Evolutionary conservation across 768 basidiomycete species (phyloP).

Genomic region (Lactarius vividus): DNA sequence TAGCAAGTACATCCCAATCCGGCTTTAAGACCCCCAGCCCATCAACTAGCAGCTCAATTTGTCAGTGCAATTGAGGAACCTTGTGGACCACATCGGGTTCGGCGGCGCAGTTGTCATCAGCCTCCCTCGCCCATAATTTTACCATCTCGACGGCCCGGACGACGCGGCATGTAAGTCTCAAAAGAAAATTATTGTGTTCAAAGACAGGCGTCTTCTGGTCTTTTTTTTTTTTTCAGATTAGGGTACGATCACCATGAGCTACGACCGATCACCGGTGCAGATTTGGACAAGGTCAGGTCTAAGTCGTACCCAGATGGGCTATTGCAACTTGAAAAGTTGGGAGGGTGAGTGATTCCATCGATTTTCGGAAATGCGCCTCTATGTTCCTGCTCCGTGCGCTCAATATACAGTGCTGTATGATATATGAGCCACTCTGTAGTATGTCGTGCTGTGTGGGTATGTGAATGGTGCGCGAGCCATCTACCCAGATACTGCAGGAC

Average conservation of each 20-base stretch:
- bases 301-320: conserved; percentile 51
- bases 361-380: neutral
- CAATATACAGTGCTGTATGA: no score
- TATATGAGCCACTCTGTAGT: no score
- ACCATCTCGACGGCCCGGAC: conserved; percentile 57
- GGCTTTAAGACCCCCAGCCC: no score
- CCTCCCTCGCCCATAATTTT: conserved; percentile 77
- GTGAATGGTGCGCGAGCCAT: no score
- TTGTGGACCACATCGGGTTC: conserved; percentile 82
- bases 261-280: conserved; percentile 54
- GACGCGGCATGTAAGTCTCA: conserved; percentile 66
- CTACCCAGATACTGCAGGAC: no score
- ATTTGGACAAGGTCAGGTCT: conserved; percentile 77
- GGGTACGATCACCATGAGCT: conserved; percentile 81
- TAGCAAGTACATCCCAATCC: conserved; percentile 53
- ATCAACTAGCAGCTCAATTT: no score
- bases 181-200: no score
- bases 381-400: no score
- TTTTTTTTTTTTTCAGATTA: neutral
- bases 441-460: no score
- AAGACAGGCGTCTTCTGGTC: no score
- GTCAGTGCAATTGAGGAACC: conserved; percentile 68
- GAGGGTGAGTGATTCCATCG: conserved; percentile 16
- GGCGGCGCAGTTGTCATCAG: conserved; percentile 80
- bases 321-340: conserved; percentile 42